Base-by-base conservation (phyloP, 495 filamentous ascomycete genomes). In the Aspergillus avenaceus region DNA sequence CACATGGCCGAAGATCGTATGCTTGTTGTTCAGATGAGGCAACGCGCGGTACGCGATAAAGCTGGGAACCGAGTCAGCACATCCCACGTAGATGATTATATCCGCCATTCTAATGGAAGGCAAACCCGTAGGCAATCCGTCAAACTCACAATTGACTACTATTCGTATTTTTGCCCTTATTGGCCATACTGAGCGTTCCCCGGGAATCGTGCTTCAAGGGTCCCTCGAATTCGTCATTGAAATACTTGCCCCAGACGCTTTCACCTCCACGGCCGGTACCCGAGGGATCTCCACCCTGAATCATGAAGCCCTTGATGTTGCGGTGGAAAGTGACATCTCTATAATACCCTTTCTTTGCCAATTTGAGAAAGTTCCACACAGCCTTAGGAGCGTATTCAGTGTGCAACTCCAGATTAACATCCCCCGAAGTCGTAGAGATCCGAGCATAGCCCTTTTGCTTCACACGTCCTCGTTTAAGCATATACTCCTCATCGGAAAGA, bases 101-200 rank as follows among this genome's bases (percentile, higher is more conserved):
- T n/a, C 3, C 11, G 11, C 5, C 11, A 5, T n/a, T 41, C 11
- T 19, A 14, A 1, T 23, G n/a, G 28, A 21, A 16, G 21, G 29
- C 5, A 21, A 16, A 12, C 1, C 19, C 9, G 18, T 8, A 31
- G 42, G 8, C 8, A n/a, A 40, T 25, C 2, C 24, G n/a, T 6
- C 9, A 26, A n/a, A 64, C 72, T 65, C 44, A 75, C 72, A 97
- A 98, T 70, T 98, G 93, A 47, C 79, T 85, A 27, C 86, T 89
- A 60, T 98, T 98, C 2, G 95, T 97, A 53, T 97, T 91, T 55
- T 96, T 96, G 23, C 93, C 93, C 58, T 98, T 98, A 59, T 98
- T 98, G 26, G 93, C 93, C 93, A 98, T 98, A 55, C 83, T 87
- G 11, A 97, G 55, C 1, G 93, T 77, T 2, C 93, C 93, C 4